These are phyloP conservation scores for Linnemannia exigua DNA, from an alignment of 192 early-diverging fungal genomes.

Conservation along the genomic window DNA sequence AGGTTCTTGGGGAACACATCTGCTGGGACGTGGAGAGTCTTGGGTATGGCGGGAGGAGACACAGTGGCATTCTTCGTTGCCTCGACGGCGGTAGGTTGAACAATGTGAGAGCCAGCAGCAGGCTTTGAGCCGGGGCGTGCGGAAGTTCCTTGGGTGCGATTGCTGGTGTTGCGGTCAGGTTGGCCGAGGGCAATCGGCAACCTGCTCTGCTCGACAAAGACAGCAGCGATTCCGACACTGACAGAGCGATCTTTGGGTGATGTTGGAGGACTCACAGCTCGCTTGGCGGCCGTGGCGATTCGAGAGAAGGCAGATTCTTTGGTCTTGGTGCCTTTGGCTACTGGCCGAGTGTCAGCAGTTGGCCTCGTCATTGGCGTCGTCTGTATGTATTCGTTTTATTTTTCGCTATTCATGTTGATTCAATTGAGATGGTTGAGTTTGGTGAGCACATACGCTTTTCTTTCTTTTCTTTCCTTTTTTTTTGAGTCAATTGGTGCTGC, in stretches of 20 bases:
- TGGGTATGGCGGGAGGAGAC: not conserved
- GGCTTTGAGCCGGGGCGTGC: not conserved
- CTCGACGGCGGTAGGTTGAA: not conserved
- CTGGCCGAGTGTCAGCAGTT: not conserved
- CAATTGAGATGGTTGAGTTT: not conserved
- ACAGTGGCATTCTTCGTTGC: not conserved
- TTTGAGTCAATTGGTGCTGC: not conserved
- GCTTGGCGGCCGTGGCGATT: not conserved
- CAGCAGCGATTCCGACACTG: not conserved
- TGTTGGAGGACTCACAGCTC: not conserved
- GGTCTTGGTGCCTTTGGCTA: not conserved
- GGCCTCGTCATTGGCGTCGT: not conserved
- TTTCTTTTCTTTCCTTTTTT: not conserved
- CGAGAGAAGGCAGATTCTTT: constrained; percentile 1
- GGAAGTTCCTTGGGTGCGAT: not conserved
- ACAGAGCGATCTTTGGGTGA: not conserved
- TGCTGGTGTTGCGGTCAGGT: not conserved
- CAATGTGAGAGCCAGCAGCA: not conserved
- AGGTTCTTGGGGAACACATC: constrained; percentile 1
- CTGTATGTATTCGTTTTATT: not conserved
- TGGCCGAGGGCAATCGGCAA: not conserved
- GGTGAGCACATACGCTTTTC: not conserved
- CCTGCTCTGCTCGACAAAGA: not conserved
- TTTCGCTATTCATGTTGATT: not conserved
- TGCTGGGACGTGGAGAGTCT: not conserved